Evolutionary conservation across 768 basidiomycete species (phyloP), one percentile per base, ranked within the genome.

Genomic region (button mushroom (Agaricus bisporus)): DNA sequence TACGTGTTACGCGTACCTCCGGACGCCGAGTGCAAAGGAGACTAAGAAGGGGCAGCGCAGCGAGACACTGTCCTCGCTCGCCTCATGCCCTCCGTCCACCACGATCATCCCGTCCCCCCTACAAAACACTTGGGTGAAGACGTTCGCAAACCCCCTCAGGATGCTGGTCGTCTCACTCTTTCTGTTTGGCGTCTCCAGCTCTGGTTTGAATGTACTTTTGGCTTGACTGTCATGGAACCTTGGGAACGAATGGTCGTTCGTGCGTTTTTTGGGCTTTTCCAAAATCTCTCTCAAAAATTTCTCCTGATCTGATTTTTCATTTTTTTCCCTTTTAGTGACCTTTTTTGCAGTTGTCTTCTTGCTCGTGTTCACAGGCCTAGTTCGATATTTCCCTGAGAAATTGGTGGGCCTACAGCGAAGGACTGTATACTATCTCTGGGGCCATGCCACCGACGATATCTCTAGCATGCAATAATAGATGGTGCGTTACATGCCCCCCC

Each of bases 191-290:
- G 73, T 29, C 60, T 66, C 46, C 66, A 73, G 56, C 74, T 79
- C 66, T 79, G 77, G 76, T 72, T 79, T 47, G 77, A 78, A 65
- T 67, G 75, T n/a, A 80, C 78, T 0, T 78, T 80, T 59, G 77
- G 70, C 28, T 65, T 80, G 29, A 74, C 76, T 5, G 73, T 78
- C 68, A 70, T 79, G 48, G 79, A 80, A 56, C 76, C 78, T 39
- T 80, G 77, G 73, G 79, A 80, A 65, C 77, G 76, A 63, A 64
- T 73, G 20, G 64, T 78, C 45, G 64, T 80, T n/a, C 45, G 78
- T 78, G 51, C 41, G 53, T 54, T 2, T 26, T 54, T 2, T 26
- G 14, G 4, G 8, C 3, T 11, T 4, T 12, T 18, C 15, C 35
- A 14, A 20, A 14, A 20, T 8, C 25, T 49, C 22, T 11, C 20